These are phyloP conservation scores for Trametes punicea DNA, from an alignment of 768 basidiomycete species.

Conservation along the genomic window DNA sequence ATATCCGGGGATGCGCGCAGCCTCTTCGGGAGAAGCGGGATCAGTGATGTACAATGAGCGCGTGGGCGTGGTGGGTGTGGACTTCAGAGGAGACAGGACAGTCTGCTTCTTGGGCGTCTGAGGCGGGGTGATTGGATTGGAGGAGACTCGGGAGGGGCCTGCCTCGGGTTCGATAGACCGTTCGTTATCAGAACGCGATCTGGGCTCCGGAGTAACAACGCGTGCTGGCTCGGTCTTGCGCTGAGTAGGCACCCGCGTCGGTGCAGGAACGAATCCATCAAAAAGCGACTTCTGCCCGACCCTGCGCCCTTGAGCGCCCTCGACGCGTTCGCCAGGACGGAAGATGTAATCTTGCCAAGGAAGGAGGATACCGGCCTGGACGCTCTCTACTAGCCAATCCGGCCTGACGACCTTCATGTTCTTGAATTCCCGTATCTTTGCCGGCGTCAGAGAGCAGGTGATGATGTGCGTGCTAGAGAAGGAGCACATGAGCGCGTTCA, in stretches of 20 bases:
- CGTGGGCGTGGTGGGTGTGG: conserved; percentile 12
- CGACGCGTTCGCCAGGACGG: conserved; percentile 44
- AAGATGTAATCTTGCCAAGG: conserved; percentile 80
- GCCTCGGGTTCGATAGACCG: not conserved
- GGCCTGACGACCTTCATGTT: conserved; percentile 88
- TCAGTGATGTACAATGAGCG: conserved; percentile 40
- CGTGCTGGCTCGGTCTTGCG: not conserved
- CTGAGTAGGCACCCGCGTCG: not conserved
- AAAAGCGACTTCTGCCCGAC: conserved; percentile 37
- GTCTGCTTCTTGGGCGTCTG: conserved; percentile 20
- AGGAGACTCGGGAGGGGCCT: not conserved
- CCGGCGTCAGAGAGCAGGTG: conserved; percentile 85
- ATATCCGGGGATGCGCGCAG: conserved; percentile 56
- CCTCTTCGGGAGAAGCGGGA: conserved; percentile 40
- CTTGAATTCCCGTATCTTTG: conserved; percentile 85
- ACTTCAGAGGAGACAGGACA: not conserved
- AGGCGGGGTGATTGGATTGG: conserved; percentile 9
- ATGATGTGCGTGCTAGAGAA: conserved; percentile 78
- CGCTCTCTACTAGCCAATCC: conserved; percentile 85
- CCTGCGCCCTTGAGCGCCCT: conserved; percentile 47
- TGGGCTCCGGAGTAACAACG: not conserved
- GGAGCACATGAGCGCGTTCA: not conserved
- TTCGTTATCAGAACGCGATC: not conserved
- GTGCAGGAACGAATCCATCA: conserved; percentile 20
- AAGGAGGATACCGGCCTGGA: conserved; percentile 59